These are phyloP conservation scores for Sporothrix brasiliensis DNA, from an alignment of 2,329 filamentous ascomycete genomes.

Conservation along the genomic window DNA sequence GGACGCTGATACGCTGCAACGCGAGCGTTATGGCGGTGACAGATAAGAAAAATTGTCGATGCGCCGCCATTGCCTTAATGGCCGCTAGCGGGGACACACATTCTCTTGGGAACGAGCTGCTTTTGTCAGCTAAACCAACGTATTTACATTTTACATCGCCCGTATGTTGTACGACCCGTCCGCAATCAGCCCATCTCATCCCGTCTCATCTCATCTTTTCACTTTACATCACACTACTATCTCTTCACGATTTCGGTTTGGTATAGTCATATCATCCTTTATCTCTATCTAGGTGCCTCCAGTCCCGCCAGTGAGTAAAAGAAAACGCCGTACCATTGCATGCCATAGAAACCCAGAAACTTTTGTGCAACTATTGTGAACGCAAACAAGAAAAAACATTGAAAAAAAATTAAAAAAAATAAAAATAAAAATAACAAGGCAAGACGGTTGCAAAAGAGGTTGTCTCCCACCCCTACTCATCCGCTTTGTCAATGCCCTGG, in stretches of 20 bases:
- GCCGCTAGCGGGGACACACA: not conserved
- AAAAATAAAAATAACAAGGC: not conserved
- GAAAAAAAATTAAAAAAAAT: no score
- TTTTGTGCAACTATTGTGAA: not conserved
- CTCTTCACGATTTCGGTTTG: no score
- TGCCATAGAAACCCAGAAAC: not conserved
- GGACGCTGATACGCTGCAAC: not conserved
- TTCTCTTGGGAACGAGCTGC: not conserved
- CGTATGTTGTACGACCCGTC: no score
- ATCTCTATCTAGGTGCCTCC: no score
- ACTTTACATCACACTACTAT: not conserved
- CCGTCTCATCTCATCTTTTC: not conserved
- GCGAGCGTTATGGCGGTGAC: not conserved
- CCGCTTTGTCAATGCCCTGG: slow-evolving; percentile 43
- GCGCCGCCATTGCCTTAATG: not conserved
- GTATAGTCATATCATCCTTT: no score
- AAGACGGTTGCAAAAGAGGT: no score
- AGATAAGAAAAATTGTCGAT: not conserved
- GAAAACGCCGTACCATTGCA: slow-evolving; percentile 1
- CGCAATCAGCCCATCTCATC: not conserved
- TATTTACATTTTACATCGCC: no score
- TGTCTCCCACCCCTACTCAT: not conserved
- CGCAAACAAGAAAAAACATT: not conserved
- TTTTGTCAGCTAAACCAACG: slow-evolving; percentile 14
- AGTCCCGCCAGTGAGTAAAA: no score